Evolutionary conservation across 306 rosid genomes (phyloP).

Genomic region (Inga oerstediana): DNA sequence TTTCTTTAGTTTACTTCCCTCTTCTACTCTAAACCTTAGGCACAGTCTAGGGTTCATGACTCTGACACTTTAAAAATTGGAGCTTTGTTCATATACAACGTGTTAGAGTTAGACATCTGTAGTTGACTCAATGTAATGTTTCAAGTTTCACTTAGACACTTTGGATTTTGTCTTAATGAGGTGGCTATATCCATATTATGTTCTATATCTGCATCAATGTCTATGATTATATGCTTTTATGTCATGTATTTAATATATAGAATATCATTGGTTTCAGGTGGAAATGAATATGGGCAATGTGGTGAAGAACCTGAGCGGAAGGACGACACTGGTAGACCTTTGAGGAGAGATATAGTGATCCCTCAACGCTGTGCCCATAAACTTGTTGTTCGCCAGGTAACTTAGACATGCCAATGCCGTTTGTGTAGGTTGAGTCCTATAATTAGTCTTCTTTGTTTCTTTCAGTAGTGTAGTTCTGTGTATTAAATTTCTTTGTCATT

Average conservation of each 20-base stretch:
- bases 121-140: neutral
- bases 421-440: neutral
- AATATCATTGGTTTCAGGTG: constrained; percentile 62
- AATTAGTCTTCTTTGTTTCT: constrained; percentile 20
- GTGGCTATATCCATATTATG: neutral
- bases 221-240: neutral
- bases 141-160: neutral
- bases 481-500: neutral
- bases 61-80: neutral
- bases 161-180: neutral
- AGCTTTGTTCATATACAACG: neutral
- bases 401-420: constrained; percentile 2
- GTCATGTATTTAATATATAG: constrained; percentile 1
- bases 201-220: neutral
- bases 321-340: constrained; percentile 76
- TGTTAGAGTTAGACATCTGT: neutral
- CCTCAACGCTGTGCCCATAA: constrained; percentile 97
- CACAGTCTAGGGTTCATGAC: neutral
- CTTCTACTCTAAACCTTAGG: neutral
- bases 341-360: constrained; percentile 88
- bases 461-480: neutral
- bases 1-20: neutral
- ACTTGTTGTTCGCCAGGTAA: constrained; percentile 85
- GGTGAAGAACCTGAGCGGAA: constrained; percentile 97
- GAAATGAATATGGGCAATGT: constrained; percentile 98